These are phyloP conservation scores for Parietichytrium sp. DNA, from an alignment of 108 stramenopile species.

Conservation along the genomic window DNA sequence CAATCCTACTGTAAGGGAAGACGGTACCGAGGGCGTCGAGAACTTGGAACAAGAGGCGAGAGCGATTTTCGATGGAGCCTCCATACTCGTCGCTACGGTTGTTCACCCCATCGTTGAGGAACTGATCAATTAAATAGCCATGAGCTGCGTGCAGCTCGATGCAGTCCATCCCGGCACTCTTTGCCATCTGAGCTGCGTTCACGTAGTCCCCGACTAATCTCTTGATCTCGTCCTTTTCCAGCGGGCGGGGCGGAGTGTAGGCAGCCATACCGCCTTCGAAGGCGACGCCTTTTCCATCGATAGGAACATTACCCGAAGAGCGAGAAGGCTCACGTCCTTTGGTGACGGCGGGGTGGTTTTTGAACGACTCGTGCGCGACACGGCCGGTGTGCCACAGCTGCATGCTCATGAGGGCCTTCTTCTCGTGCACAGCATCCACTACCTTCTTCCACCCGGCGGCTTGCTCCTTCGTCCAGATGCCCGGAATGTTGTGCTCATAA, in stretches of 20 bases:
- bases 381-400: slow-evolving; percentile 37
- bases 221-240: slow-evolving; percentile 12
- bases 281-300: not conserved
- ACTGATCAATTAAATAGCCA: slow-evolving; percentile 95
- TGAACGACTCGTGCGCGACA: not conserved
- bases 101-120: slow-evolving; percentile 82
- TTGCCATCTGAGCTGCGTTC: slow-evolving; percentile 55
- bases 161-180: slow-evolving; percentile 90
- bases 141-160: slow-evolving; percentile 98
- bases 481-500: not conserved
- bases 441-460: slow-evolving; percentile 33
- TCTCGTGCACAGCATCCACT: slow-evolving; percentile 5
- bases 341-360: slow-evolving; percentile 17
- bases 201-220: not conserved
- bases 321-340: not conserved
- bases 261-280: not conserved
- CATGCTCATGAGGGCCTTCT: slow-evolving; percentile 23
- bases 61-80: slow-evolving; percentile 82
- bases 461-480: slow-evolving; percentile 34
- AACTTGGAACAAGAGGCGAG: slow-evolving; percentile 81
- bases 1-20: slow-evolving; percentile 30
- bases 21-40: slow-evolving; percentile 76
- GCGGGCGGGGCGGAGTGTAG: slow-evolving; percentile 21
- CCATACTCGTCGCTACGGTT: slow-evolving; percentile 89
- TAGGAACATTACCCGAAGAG: slow-evolving; percentile 5